phyloP scores from a whole-genome alignment of 169 alveolate genomes.

The Plasmodium inui region DNA sequence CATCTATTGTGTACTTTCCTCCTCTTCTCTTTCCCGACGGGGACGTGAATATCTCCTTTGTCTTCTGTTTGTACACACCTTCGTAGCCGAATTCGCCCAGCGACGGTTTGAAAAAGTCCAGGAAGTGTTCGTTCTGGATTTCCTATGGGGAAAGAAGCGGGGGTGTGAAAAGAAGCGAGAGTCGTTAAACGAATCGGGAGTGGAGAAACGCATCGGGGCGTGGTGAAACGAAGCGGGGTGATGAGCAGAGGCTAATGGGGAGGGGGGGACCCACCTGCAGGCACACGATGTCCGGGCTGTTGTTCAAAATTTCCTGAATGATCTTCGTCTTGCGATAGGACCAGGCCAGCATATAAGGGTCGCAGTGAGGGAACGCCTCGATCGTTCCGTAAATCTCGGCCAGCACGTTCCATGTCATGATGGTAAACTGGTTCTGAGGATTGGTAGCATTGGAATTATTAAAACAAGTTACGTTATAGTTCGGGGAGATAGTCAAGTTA shows the following conservation, averaged over 20 bases:
- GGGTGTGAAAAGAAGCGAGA: neutral
- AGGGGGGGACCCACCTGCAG: constrained; percentile 62
- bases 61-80: constrained; percentile 86
- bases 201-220: neutral
- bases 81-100: constrained; percentile 81
- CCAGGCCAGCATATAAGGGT: constrained; percentile 88
- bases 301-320: constrained; percentile 82
- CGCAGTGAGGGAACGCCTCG: constrained; percentile 87
- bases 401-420: constrained; percentile 84
- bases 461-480: constrained; percentile 55
- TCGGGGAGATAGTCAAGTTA: constrained; percentile 67
- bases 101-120: constrained; percentile 83
- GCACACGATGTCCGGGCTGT: constrained; percentile 85
- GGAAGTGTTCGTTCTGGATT: constrained; percentile 85
- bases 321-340: constrained; percentile 84
- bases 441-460: constrained; percentile 12
- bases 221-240: neutral
- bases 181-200: neutral
- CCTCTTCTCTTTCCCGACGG: constrained; percentile 85
- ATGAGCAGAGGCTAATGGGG: neutral
- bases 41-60: constrained; percentile 84
- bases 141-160: constrained; percentile 72
- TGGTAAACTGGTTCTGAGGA: constrained; percentile 75
- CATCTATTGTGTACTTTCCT: constrained; percentile 85
- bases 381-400: constrained; percentile 88